Conservation (phyloP, 1,139 yeast species). For the Debaryomyces robertsiae region DNA sequence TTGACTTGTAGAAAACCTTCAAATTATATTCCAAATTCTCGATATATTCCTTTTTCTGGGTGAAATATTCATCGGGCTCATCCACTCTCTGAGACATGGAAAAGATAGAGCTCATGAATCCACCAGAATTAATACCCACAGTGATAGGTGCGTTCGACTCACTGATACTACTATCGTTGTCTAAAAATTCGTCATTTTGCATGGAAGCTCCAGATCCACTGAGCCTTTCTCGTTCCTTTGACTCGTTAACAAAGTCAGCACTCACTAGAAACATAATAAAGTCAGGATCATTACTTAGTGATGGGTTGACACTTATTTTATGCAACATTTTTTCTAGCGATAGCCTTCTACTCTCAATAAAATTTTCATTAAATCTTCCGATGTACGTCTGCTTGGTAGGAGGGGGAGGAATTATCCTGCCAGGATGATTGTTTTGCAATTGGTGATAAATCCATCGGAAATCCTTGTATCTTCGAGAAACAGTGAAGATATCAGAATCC, state of each 20-base stretch:
- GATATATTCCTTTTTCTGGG: slow-evolving; percentile 65
- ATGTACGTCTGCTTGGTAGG: slow-evolving; percentile 90
- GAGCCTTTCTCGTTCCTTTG: slow-evolving; percentile 62
- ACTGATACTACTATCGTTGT: slow-evolving; percentile 29
- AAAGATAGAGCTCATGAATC: slow-evolving; percentile 66
- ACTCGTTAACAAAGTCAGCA: slow-evolving; percentile 65
- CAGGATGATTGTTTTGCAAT: slow-evolving; percentile 83
- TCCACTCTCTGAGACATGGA: slow-evolving; percentile 60
- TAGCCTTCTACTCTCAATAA: slow-evolving; percentile 80
- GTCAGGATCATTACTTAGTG: slow-evolving; percentile 70
- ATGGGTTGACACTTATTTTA: slow-evolving; percentile 60
- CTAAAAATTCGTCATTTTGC: slow-evolving; percentile 46
- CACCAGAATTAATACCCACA: slow-evolving; percentile 32
- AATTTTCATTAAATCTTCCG: slow-evolving; percentile 85
- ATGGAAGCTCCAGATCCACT: slow-evolving; percentile 55
- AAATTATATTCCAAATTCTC: slow-evolving; percentile 77
- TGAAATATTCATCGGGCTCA: slow-evolving; percentile 81
- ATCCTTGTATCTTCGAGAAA: slow-evolving; percentile 78
- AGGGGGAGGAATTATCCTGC: slow-evolving; percentile 92
- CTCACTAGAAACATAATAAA: slow-evolving; percentile 77
- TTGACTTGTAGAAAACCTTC: slow-evolving; percentile 65
- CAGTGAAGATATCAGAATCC: slow-evolving; percentile 45
- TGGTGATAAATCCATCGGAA: slow-evolving; percentile 90
- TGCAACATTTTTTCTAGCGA: slow-evolving; percentile 87
- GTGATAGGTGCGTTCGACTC: slow-evolving; percentile 18